Evolutionary conservation across 495 filamentous ascomycete species (phyloP).

Genomic region (Xylaria acuta): DNA sequence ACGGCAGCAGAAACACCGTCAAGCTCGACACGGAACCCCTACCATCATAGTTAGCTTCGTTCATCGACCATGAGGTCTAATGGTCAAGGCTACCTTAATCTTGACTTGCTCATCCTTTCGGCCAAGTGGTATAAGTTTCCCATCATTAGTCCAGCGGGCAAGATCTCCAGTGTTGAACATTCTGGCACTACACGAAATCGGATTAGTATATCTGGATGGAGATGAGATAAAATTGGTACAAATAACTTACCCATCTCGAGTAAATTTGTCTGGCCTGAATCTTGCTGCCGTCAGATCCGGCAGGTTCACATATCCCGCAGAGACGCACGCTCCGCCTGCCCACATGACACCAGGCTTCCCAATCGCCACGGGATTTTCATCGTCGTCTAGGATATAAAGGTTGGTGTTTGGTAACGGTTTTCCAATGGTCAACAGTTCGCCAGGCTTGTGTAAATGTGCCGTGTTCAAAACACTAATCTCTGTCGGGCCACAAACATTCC

Average conservation of each 20-base stretch:
- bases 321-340: slow-evolving; percentile 46
- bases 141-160: slow-evolving; percentile 43
- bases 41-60: slow-evolving; percentile 4
- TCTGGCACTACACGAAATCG: slow-evolving; percentile 26
- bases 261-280: slow-evolving; percentile 46
- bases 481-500: slow-evolving; percentile 49
- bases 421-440: slow-evolving; percentile 43
- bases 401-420: slow-evolving; percentile 47
- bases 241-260: slow-evolving; percentile 38
- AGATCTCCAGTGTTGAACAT: slow-evolving; percentile 50
- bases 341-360: slow-evolving; percentile 47
- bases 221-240: not conserved
- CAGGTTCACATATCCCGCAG: slow-evolving; percentile 45
- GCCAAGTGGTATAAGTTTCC: slow-evolving; percentile 42
- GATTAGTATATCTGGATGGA: not conserved
- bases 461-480: slow-evolving; percentile 51
- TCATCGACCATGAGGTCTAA: not conserved
- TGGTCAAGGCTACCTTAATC: slow-evolving; percentile 34
- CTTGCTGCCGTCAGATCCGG: slow-evolving; percentile 41
- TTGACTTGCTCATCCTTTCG: slow-evolving; percentile 50
- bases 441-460: slow-evolving; percentile 39
- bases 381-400: slow-evolving; percentile 47
- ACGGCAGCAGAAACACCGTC: slow-evolving; percentile 45
- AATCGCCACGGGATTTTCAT: slow-evolving; percentile 41
- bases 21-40: slow-evolving; percentile 50